phyloP scores from a whole-genome alignment of 768 basidiomycete genomes.

The Lentinula sp. region DNA sequence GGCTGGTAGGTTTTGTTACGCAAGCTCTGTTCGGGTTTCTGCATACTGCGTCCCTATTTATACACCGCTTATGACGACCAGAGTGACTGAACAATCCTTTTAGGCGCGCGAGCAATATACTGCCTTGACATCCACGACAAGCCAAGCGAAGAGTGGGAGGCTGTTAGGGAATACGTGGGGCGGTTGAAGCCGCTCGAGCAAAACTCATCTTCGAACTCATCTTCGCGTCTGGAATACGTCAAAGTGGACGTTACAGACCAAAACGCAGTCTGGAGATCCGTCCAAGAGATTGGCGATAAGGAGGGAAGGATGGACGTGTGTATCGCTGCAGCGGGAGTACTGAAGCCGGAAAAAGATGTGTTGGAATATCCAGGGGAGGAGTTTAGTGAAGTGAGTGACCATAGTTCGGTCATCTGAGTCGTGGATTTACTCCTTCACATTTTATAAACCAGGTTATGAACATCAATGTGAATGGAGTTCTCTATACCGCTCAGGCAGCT shows the following conservation, averaged over 20 bases:
- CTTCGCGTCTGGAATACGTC: slow-evolving; percentile 51
- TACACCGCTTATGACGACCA: not conserved
- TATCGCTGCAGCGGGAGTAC: slow-evolving; percentile 72
- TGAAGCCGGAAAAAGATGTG: slow-evolving; percentile 54
- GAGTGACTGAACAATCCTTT: not conserved
- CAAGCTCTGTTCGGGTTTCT: not conserved
- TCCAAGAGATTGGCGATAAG: slow-evolving; percentile 52
- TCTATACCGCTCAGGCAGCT: slow-evolving; percentile 61
- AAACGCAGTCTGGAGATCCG: slow-evolving; percentile 47
- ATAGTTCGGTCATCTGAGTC: not conserved
- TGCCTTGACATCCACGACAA: slow-evolving; percentile 56
- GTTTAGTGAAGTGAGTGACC: slow-evolving; percentile 48
- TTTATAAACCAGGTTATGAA: slow-evolving; percentile 41
- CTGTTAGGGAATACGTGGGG: slow-evolving; percentile 45
- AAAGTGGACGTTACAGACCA: slow-evolving; percentile 63
- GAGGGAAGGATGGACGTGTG: slow-evolving; percentile 73
- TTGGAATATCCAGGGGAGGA: slow-evolving; percentile 59
- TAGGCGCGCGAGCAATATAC: slow-evolving; percentile 63
- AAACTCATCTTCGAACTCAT: not conserved
- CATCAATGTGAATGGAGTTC: slow-evolving; percentile 60
- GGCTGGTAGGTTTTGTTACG: slow-evolving; percentile 21
- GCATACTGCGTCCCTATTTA: not conserved
- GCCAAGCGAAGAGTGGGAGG: slow-evolving; percentile 53
- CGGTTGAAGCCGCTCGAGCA: slow-evolving; percentile 26
- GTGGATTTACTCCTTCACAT: not conserved